Base-by-base conservation (phyloP, 2,329 filamentous ascomycete species). In the Trichoderma atrobrunneum region DNA sequence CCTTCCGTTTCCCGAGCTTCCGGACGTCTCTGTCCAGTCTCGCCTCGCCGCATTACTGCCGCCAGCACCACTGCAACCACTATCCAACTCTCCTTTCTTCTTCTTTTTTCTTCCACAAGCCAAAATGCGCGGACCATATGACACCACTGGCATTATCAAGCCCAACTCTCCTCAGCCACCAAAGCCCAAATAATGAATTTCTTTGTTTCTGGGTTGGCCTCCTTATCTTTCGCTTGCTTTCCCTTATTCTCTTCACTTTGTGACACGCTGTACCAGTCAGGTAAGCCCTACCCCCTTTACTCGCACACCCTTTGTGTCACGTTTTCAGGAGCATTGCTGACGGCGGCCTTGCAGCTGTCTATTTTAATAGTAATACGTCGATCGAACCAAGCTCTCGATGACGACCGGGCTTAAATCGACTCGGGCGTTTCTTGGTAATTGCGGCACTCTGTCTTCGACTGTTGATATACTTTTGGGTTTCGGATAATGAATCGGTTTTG, bases 101-200 rank as follows among this genome's bases (percentile, higher is more conserved):
- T 2, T 28, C 12, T 10, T 16, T 43, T 30, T 24, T 43, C 2
- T 30, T 59, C n/a, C 54, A 32, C 21, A 72, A 70, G 39, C 54
- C 54, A 73, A 73, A 56, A 82, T 82, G 81, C 74, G 81, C 60
- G 81, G 81, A 67, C 81, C 81, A 2, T 82, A 82, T 72, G 81
- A 82, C 71, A 80, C 78, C n/a, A 82, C 81, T 66, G 81, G 81
- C 72, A 76, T 82, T 56, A 72, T 76, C 66, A 82, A 81, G 77
- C 80, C 81, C 68, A 80, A 72, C 75, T 75, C 76, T 32, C 80
- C 81, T 61, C 81, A 81, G 73, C 81, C 79, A 14, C 80, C 80
- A 14, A 82, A 80, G 75, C 74, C 78, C 24, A 74, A 77, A 72
- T 78, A 77, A 72, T 70, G 59, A 11, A n/a, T 60, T 61, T 18